These are phyloP conservation scores for Tranzscheliella williamsii DNA, from an alignment of 1,284 basidiomycete species.

Conservation along the genomic window DNA sequence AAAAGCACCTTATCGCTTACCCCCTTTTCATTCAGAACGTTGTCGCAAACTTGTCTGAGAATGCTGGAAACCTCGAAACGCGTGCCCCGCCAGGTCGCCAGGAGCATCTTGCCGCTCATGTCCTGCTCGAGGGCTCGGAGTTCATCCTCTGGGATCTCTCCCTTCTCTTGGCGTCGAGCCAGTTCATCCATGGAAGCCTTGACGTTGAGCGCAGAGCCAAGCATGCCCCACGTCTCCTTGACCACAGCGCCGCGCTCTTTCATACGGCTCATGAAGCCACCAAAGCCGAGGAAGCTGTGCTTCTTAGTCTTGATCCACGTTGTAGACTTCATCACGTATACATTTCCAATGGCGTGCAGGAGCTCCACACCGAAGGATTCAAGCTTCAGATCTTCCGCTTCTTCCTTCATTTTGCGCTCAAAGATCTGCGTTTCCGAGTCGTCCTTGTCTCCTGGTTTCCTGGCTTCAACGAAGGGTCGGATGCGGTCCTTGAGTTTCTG, in stretches of 20 bases:
- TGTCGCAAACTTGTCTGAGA: slow-evolving; percentile 55
- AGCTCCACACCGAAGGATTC: slow-evolving; percentile 98
- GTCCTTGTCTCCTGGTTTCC: slow-evolving; percentile 79
- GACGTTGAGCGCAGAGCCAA: slow-evolving; percentile 67
- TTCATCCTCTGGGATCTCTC: slow-evolving; percentile 76
- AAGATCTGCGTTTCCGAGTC: slow-evolving; percentile 73
- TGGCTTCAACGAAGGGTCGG: slow-evolving; percentile 66
- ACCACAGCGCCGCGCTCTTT: slow-evolving; percentile 87
- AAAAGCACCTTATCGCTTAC: slow-evolving; percentile 54
- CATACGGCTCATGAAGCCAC: slow-evolving; percentile 88
- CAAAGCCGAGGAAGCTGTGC: slow-evolving; percentile 77
- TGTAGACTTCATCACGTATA: slow-evolving; percentile 90
- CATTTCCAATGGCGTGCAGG: slow-evolving; percentile 64
- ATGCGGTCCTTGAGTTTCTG: slow-evolving; percentile 60
- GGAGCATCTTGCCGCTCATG: slow-evolving; percentile 76
- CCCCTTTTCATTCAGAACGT: slow-evolving; percentile 59
- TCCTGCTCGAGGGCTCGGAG: slow-evolving; percentile 83
- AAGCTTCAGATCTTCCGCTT: slow-evolving; percentile 94
- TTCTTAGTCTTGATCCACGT: slow-evolving; percentile 77
- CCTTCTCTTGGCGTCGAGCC: slow-evolving; percentile 84
- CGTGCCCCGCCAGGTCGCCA: slow-evolving; percentile 52
- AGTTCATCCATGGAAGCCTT: slow-evolving; percentile 75
- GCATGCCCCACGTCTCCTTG: slow-evolving; percentile 62
- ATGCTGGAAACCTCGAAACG: slow-evolving; percentile 55
- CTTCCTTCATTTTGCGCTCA: slow-evolving; percentile 75